Percentiles rank a stretch among this genome's conserved stretches.
These are phyloP conservation scores for Colletotrichum shisoi DNA, from an alignment of 2,329 filamentous ascomycete species.

Conservation along the genomic window DNA sequence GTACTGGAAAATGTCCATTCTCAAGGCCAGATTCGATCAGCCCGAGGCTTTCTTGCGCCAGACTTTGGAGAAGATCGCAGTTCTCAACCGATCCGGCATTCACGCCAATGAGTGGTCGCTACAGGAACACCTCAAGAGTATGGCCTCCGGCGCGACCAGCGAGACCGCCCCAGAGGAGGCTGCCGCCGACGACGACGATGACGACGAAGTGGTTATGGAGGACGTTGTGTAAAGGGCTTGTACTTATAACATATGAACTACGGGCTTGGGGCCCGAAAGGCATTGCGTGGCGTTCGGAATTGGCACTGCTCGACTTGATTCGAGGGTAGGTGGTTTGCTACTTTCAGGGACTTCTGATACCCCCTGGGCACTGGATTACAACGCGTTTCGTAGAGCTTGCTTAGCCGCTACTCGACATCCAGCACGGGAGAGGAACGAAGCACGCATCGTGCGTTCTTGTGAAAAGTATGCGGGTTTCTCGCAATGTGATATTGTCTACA, in stretches of 20 bases:
- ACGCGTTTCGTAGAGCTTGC: constrained; percentile 11
- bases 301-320: neutral
- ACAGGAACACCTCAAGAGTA: constrained; percentile 62
- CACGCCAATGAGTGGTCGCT: constrained; percentile 89
- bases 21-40: constrained; percentile 68
- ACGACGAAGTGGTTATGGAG: constrained; percentile 77
- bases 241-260: constrained; percentile 5
- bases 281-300: constrained; percentile 36
- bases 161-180: constrained; percentile 59
- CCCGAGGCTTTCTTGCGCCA: constrained; percentile 93
- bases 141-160: constrained; percentile 37
- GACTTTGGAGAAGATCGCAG: constrained; percentile 81
- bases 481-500: neutral
- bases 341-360: constrained; percentile 26
- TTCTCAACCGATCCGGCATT: constrained; percentile 80
- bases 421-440: neutral
- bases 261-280: neutral
- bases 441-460: neutral
- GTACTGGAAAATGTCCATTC: constrained; percentile 69
- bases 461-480: neutral
- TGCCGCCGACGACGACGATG: constrained; percentile 66
- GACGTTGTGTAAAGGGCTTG: constrained; percentile 64
- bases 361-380: constrained; percentile 19
- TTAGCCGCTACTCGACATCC: constrained; percentile 10
- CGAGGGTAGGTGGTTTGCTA: constrained; percentile 1